Percentiles rank a stretch among this genome's conserved stretches.
phyloP scores from a whole-genome alignment of 2,329 filamentous ascomycete genomes.

The Monilinia polystroma region DNA sequence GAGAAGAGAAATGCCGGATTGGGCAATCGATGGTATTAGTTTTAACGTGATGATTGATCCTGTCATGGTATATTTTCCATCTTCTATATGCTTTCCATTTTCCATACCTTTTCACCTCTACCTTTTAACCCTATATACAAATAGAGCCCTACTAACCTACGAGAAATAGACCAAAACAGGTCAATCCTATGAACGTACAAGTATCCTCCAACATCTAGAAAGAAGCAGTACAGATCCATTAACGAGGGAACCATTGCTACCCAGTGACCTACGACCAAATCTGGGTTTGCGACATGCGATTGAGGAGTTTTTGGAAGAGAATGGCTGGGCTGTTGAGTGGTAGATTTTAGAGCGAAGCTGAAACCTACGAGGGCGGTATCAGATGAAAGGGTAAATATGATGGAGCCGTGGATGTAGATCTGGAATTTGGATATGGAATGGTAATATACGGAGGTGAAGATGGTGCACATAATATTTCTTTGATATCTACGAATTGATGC shows the following conservation, averaged over 20 bases:
- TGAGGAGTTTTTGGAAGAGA: conserved; percentile 78
- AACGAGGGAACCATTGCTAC: conserved; percentile 70
- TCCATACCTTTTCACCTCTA: neutral
- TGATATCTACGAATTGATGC: no score
- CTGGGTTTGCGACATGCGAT: conserved; percentile 78
- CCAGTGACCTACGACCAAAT: conserved; percentile 75
- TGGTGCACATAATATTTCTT: no score
- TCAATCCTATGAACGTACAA: conserved; percentile 83
- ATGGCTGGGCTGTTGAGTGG: conserved; percentile 94
- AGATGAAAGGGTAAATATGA: neutral
- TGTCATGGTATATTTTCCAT: conserved; percentile 41
- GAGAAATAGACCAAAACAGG: conserved; percentile 70
- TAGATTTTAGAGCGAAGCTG: conserved; percentile 41
- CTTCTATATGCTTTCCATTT: conserved; percentile 23
- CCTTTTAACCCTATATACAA: no score
- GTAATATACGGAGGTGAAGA: no score
- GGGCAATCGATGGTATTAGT: conserved; percentile 73
- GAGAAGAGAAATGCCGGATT: conserved; percentile 59
- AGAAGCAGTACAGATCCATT: conserved; percentile 75
- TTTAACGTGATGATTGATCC: conserved; percentile 75
- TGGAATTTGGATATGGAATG: neutral
- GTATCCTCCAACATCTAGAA: conserved; percentile 82
- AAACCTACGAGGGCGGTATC: no score
- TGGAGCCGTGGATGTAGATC: no score
- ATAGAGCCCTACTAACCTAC: neutral